Percentiles rank a stretch among this genome's conserved stretches.
Evolutionary conservation across 345 rosid genomes (phyloP).

Genomic region (Psidium guajava): DNA sequence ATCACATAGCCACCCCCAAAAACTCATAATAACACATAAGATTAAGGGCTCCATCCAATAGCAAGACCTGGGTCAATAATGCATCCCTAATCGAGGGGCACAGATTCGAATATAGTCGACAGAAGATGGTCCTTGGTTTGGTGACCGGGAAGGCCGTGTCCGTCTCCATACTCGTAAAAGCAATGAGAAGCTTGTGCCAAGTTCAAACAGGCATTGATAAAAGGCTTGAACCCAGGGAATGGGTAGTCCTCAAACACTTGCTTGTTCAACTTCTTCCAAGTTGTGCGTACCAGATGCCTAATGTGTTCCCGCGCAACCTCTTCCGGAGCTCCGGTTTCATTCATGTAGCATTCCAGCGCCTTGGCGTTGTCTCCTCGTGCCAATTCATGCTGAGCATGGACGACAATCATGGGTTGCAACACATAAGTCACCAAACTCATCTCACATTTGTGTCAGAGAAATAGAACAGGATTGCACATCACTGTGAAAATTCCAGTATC

Average conservation of each 20-base stretch:
- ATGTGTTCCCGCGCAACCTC: conserved; percentile 4
- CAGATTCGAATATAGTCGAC: neutral
- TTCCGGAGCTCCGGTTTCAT: neutral
- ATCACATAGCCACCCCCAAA: neutral
- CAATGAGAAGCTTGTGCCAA: neutral
- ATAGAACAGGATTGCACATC: neutral
- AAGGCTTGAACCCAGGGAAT: no score
- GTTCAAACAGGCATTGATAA: neutral
- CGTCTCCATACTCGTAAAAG: conserved; percentile 9
- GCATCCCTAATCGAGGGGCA: neutral
- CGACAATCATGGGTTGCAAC: neutral
- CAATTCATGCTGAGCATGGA: neutral
- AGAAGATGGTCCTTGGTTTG: neutral
- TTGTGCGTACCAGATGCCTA: neutral
- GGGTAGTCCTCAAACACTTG: no score
- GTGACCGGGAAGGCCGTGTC: neutral
- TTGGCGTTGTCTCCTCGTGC: conserved; percentile 4
- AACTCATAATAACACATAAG: neutral
- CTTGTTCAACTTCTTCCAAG: no score
- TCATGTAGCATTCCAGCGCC: conserved; percentile 5
- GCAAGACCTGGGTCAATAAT: no score
- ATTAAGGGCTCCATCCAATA: neutral
- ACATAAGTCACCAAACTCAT: neutral
- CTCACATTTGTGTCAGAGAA: neutral
- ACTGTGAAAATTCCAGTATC: neutral